These are phyloP conservation scores for Pogostemon cablin DNA, from an alignment of 257 asterid genomes.

Conservation along the genomic window DNA sequence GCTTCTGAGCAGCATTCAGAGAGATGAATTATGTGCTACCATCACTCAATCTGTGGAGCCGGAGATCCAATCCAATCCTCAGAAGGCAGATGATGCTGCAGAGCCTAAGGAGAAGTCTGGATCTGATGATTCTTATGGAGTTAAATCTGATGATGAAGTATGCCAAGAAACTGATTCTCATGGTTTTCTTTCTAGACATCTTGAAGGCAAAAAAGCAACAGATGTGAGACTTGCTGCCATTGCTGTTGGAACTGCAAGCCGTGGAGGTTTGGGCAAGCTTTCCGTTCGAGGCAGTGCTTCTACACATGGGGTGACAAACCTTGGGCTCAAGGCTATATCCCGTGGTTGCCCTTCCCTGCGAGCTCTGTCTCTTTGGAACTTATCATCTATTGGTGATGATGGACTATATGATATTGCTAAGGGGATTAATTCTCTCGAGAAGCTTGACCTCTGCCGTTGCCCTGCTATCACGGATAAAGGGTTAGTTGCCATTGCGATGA, in stretches of 20 bases:
- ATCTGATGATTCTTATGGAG: conserved; percentile 16
- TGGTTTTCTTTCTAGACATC: conserved; percentile 72
- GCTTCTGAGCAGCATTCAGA: conserved; percentile 68
- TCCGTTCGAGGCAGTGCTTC: conserved; percentile 62
- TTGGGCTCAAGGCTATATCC: conserved; percentile 75
- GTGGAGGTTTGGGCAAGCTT: conserved; percentile 92
- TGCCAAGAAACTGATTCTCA: conserved; percentile 36
- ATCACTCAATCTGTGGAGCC: conserved; percentile 30
- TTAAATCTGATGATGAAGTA: conserved; percentile 37
- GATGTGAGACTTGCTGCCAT: conserved; percentile 82
- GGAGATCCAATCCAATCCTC: conserved; percentile 33
- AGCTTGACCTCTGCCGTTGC: conserved; percentile 72
- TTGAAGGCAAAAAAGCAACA: conserved; percentile 85
- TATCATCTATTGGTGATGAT: conserved; percentile 65
- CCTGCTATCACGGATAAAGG: conserved; percentile 70
- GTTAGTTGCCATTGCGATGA: conserved; percentile 63
- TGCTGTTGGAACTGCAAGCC: conserved; percentile 71
- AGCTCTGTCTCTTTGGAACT: conserved; percentile 73
- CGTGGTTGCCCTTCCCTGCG: conserved; percentile 66
- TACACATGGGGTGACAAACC: conserved; percentile 54
- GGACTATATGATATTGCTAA: conserved; percentile 68
- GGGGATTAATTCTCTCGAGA: conserved; percentile 63
- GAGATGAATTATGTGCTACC: conserved; percentile 49
- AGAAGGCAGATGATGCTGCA: conserved; percentile 26
- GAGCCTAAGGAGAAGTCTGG: conserved; percentile 38